Base-by-base conservation (phyloP, 345 rosid species). In the Gossypium turneri region DNA sequence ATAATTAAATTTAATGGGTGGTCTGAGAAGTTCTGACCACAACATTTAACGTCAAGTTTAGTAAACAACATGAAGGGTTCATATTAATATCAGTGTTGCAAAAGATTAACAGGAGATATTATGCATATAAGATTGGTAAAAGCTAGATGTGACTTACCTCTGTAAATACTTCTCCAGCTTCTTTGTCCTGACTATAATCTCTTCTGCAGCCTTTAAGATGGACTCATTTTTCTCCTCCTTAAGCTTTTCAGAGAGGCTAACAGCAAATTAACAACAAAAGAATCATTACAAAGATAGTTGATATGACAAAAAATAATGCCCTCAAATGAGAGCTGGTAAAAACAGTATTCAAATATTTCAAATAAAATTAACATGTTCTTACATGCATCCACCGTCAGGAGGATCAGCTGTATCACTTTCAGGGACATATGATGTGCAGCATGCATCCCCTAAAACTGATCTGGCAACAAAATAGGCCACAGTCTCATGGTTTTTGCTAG, bases 391-490 rank as follows among this genome's bases (percentile, higher is more conserved):
- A 67, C 80, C 58, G 57, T 70, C 72, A 20, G 70, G 67, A 66
- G 86, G 80, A 47, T 27, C 51, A 51, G 77, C 29, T 48, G 41
- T 43, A 77, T 83, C 87, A 61, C 79, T 79, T 75, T 75, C 77
- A 53, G 82, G 53, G 58, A 72, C 72, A 79, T 76, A 77, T 71
- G 72, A 55, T 53, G 84, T 52, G 75, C 87, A 80, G 75, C 98
- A 94, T 24, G 89, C 90, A 87, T 88, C 94, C 64, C 92, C 97
- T 65, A 91, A 51, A n/a, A 90, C 86, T 74, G 85, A 83, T 74
- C 94, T 84, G 71, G 88, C 82, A 56, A 82, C 75, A 73, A 79
- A 78, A 75, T 86, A 87, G 9, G 79, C 81, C 76, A 87, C 81
- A 79, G 73, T 84, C 80, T 91, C 96, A 59, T 78, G 81, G 68